Evolutionary conservation across 768 basidiomycete species (phyloP).

Genomic region (Mycena belliarum): DNA sequence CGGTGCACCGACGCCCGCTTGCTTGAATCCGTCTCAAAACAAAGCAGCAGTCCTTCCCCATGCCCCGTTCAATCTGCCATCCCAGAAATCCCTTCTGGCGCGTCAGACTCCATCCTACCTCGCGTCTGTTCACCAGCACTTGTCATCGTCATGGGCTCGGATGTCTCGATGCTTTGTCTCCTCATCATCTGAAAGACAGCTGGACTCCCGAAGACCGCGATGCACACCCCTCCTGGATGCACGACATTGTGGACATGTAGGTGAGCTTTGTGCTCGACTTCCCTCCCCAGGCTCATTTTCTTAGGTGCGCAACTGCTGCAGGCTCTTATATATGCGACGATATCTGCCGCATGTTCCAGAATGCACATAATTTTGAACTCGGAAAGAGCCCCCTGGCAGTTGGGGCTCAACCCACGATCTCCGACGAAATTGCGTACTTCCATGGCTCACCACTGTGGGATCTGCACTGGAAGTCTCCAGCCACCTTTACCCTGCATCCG

Average conservation of each 20-base stretch:
- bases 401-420: not conserved
- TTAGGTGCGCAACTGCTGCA: not conserved
- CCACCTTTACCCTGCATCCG: not conserved
- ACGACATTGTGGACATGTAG: slow-evolving; percentile 10
- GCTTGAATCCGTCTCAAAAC: too few relatives aligned
- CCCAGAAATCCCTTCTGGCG: slow-evolving; percentile 3
- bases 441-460: slow-evolving; percentile 17
- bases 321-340: slow-evolving; percentile 7
- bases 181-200: slow-evolving; percentile 1
- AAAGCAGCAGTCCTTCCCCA: too few relatives aligned
- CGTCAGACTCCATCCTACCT: slow-evolving; percentile 12
- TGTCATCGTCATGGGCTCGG: not conserved
- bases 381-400: not conserved
- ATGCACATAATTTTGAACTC: not conserved
- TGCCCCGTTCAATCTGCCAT: not conserved
- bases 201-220: slow-evolving; percentile 16
- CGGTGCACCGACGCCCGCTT: too few relatives aligned
- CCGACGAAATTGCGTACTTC: slow-evolving; percentile 16
- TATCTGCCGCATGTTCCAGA: not conserved
- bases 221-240: slow-evolving; percentile 13
- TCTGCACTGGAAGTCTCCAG: slow-evolving; percentile 1
- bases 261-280: not conserved
- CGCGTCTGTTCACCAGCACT: not conserved
- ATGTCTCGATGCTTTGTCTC: not conserved
- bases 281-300: not conserved